Evolutionary conservation across 805 yeast genomes (phyloP), one percentile per base, ranked within the genome.

Genomic region (Brettanomyces custersianus): DNA sequence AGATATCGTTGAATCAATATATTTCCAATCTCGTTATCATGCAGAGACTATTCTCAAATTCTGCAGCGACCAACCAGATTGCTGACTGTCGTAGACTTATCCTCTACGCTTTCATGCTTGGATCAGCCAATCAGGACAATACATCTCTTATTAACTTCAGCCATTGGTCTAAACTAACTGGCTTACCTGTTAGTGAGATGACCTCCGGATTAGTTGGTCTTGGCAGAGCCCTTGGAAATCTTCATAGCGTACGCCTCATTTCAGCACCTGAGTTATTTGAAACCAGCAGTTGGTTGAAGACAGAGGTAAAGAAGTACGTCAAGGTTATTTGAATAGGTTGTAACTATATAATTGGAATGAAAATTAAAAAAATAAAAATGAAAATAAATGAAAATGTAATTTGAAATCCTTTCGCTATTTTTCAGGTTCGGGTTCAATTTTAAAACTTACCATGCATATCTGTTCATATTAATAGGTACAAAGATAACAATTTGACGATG

Each of bases 221-320:
- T 4, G 31, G 36, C 15, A 16, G 22, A 22, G 15, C 31, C 7
- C n/a, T 20, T 5, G 35, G 29, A 15, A 24, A 21, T 9, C 16
- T 23, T n/a, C 34, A 28, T 13, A 25, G 16, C 12, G 13, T 28
- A n/a, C 12, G 26, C 8, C 28, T 27, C 6, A 38, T 42, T 22
- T 31, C 41, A 12, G 10, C 13, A 4, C 31, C 31, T 17, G 48
- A 44, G 20, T 22, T 49, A 13, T 26, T 22, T 4, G 22, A 11
- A 10, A 25, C 46, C 20, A 48, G 43, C 21, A 21, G 32, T 4
- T 23, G 26, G 5, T 31, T 51, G 24, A 33, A 41, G 24, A 22
- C 33, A 4, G 49, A 45, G 34, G 45, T 51, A 6, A 36, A 39
- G 16, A 42, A 41, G 20, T 34, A 48, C 24, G 45, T 49, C 20